Evolutionary conservation across 2,329 filamentous ascomycete genomes (phyloP).

Genomic region (Cladosporium sp.): DNA sequence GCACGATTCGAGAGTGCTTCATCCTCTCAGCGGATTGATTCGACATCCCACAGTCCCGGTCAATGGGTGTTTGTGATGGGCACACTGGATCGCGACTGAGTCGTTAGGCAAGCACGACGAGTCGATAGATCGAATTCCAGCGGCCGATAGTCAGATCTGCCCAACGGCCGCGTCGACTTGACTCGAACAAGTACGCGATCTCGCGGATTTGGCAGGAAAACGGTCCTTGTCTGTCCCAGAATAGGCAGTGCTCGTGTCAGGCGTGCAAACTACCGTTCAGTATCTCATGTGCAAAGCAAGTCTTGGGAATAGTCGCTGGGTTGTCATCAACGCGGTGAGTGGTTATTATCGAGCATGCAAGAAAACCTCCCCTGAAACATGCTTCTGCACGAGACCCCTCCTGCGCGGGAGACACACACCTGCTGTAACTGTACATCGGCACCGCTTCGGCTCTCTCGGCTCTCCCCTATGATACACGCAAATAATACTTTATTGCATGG

Average conservation of each 20-base stretch:
- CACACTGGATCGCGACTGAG: conserved; percentile 1
- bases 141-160: conserved; percentile 18
- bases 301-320: background rate
- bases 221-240: background rate
- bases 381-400: conserved; percentile 16
- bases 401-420: background rate
- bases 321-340: background rate
- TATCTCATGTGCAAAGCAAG: background rate
- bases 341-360: background rate
- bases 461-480: background rate
- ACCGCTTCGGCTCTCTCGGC: background rate
- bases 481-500: conserved; percentile 1
- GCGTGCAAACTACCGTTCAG: background rate
- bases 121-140: conserved; percentile 17
- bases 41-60: conserved; percentile 9
- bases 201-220: background rate
- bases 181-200: background rate
- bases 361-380: conserved; percentile 16
- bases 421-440: background rate
- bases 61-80: background rate
- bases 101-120: conserved; percentile 6
- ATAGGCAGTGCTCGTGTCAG: conserved; percentile 2
- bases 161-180: conserved; percentile 15
- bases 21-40: background rate
- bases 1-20: background rate